Percentiles rank a stretch among this genome's conserved stretches.
Evolutionary conservation across 176 grass and related monocot species (phyloP).

Genomic region (Paspalum vaginatum): DNA sequence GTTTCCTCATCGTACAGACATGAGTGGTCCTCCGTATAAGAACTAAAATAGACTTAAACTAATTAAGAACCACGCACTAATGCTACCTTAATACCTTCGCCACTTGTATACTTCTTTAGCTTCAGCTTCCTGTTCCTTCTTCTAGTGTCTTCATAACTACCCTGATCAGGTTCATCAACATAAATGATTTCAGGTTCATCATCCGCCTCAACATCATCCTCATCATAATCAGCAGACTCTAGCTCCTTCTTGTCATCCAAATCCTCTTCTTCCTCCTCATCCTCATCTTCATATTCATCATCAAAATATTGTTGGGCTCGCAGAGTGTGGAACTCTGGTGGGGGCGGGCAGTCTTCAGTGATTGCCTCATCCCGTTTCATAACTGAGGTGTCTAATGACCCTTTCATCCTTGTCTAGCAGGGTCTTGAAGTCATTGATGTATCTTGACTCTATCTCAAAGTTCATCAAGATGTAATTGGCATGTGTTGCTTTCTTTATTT

Average conservation of each 20-base stretch:
- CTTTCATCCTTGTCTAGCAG: constrained; percentile 88
- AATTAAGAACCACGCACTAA: constrained; percentile 22
- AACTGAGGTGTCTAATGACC: constrained; percentile 84
- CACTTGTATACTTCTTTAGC: constrained; percentile 45
- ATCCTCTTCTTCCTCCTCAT: constrained; percentile 21
- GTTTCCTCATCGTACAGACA: constrained; percentile 29
- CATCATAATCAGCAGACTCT: constrained; percentile 42
- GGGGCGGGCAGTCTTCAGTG: constrained; percentile 73
- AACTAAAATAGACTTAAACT: constrained; percentile 33
- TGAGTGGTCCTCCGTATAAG: constrained; percentile 17
- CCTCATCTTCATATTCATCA: constrained; percentile 53
- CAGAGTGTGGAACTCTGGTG: constrained; percentile 63
- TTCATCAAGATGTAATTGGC: constrained; percentile 96
- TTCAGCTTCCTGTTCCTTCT: constrained; percentile 45
- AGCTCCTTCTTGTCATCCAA: constrained; percentile 28
- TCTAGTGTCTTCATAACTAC: constrained; percentile 32
- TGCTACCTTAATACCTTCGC: constrained; percentile 52
- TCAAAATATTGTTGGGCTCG: constrained; percentile 57
- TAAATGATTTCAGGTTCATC: constrained; percentile 73
- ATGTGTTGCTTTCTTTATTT: constrained; percentile 83
- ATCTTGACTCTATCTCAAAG: constrained; percentile 87
- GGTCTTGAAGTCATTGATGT: constrained; percentile 86
- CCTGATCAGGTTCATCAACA: constrained; percentile 54
- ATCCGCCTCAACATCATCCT: constrained; percentile 24
- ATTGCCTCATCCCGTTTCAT: constrained; percentile 82